Conservation (phyloP, 306 rosid genomes). For the Leucaena leucocephala region DNA sequence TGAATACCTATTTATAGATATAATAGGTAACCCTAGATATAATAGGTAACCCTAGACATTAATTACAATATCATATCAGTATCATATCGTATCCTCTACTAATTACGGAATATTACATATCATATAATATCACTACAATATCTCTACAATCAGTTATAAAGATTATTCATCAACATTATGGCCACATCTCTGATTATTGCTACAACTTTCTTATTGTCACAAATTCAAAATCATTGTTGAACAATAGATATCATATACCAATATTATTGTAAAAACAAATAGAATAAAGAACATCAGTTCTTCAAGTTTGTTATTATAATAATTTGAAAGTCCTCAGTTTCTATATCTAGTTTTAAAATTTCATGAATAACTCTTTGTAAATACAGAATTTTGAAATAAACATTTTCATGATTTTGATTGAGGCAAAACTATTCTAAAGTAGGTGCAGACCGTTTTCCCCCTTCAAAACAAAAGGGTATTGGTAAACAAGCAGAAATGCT, state of each 20-base stretch:
- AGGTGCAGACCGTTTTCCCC: constrained; percentile 8
- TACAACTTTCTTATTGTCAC: neutral
- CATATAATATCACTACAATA: too few species aligned
- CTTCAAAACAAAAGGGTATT: neutral
- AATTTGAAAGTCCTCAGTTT: neutral
- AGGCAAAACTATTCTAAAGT: constrained; percentile 16
- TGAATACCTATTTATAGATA: too few species aligned
- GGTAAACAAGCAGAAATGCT: constrained; percentile 14
- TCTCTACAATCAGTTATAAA: too few species aligned
- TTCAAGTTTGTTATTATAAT: neutral
- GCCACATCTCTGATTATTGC: neutral
- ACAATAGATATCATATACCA: neutral
- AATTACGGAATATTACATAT: too few species aligned
- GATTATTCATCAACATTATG: constrained; percentile 6
- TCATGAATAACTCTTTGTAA: neutral
- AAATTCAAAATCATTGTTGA: neutral
- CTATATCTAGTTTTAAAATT: neutral
- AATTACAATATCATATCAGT: too few species aligned
- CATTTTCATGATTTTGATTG: neutral
- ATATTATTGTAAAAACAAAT: neutral
- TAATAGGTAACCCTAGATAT: too few species aligned
- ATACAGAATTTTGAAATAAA: constrained; percentile 20
- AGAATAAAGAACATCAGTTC: constrained; percentile 2
- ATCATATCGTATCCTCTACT: too few species aligned
- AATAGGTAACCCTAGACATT: too few species aligned